Evolutionary conservation across 2,329 filamentous ascomycete species (phyloP).

Genomic region (Colletotrichum liriopes): DNA sequence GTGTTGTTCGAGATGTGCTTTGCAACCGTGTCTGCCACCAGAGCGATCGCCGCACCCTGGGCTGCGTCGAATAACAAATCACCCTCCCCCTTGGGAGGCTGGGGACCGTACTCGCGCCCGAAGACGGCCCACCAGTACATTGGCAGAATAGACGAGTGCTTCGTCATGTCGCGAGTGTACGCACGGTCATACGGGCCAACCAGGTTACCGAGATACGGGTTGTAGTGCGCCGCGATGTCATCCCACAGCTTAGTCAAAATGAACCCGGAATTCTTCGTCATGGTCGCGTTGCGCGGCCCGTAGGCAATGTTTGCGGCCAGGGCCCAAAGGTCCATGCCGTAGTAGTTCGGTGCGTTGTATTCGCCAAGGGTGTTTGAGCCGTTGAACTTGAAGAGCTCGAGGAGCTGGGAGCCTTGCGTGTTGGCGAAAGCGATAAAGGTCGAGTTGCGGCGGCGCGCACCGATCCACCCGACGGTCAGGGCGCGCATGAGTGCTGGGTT

Average conservation of each 20-base stretch:
- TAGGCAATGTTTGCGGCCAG: conserved; percentile 57
- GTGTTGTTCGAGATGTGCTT: conserved; percentile 50
- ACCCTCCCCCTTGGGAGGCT: conserved; percentile 55
- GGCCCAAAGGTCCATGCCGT: conserved; percentile 59
- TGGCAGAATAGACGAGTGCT: conserved; percentile 57
- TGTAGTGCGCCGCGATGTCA: conserved; percentile 55
- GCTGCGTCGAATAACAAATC: conserved; percentile 60
- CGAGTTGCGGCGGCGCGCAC: conserved; percentile 54
- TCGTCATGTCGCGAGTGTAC: conserved; percentile 57
- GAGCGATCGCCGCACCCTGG: conserved; percentile 57
- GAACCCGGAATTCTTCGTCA: conserved; percentile 49
- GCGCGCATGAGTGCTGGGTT: conserved; percentile 61
- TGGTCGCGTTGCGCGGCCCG: conserved; percentile 49
- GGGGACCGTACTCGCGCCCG: conserved; percentile 56
- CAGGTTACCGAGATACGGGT: conserved; percentile 54
- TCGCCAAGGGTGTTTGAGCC: conserved; percentile 54
- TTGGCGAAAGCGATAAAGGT: conserved; percentile 56
- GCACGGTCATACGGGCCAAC: conserved; percentile 56
- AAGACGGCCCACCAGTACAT: conserved; percentile 61
- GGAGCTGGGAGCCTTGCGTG: conserved; percentile 49
- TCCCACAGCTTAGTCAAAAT: conserved; percentile 54
- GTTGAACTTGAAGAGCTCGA: conserved; percentile 51
- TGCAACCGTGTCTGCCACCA: conserved; percentile 54
- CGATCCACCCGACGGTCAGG: conserved; percentile 59
- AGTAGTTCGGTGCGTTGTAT: conserved; percentile 59